Percentiles rank a stretch among this genome's conserved stretches.
These are phyloP conservation scores for Avicennia marina DNA, from an alignment of 257 asterid genomes.

Conservation along the genomic window DNA sequence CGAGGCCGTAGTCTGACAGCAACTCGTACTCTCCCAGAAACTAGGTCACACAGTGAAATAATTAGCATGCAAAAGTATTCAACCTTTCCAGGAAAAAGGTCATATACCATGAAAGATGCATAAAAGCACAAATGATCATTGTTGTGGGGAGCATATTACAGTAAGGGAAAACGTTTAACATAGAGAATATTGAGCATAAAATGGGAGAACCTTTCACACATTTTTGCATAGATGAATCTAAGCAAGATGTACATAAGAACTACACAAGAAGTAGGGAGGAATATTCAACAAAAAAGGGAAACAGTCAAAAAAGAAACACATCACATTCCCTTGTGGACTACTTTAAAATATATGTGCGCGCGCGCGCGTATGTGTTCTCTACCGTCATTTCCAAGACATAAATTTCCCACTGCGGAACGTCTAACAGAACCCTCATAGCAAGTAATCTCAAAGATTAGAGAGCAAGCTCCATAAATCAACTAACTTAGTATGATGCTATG, in stretches of 20 bases:
- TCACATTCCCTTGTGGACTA: background rate
- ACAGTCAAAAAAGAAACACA: background rate
- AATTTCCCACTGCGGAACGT: background rate
- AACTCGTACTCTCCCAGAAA: conserved; percentile 95
- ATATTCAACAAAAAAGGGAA: background rate
- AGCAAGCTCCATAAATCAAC: conserved; percentile 9
- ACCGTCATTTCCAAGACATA: background rate
- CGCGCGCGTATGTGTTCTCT: too few species aligned
- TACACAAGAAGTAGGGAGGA: background rate
- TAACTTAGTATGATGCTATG: background rate
- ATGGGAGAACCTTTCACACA: background rate
- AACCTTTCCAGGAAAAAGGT: conserved; percentile 4
- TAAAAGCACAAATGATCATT: conserved; percentile 1
- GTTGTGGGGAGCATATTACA: background rate
- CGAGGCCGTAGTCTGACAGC: conserved; percentile 93
- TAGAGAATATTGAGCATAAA: background rate
- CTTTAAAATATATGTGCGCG: too few species aligned
- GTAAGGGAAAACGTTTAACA: background rate
- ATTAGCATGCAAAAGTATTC: conserved; percentile 8
- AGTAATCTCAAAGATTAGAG: background rate
- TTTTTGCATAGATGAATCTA: background rate
- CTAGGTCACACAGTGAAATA: conserved; percentile 27
- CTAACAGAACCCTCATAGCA: background rate
- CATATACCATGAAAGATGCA: background rate
- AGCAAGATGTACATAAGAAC: background rate